Conservation (phyloP, 176 grass and related monocot genomes). For the Lolium perenne region DNA sequence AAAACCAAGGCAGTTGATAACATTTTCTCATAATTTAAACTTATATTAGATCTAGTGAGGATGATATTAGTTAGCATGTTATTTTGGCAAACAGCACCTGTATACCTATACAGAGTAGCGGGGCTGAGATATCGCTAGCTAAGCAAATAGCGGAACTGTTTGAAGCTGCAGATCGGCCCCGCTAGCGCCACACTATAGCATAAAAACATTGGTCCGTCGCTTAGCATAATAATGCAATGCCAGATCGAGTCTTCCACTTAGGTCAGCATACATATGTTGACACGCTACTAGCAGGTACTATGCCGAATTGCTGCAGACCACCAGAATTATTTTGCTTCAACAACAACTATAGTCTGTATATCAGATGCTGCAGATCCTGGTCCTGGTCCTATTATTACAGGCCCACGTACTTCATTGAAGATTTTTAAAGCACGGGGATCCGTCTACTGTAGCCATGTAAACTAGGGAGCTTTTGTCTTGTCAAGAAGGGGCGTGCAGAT, state of each 20-base stretch:
- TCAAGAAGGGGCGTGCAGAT: slow-evolving; percentile 15
- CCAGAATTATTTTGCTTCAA: background rate
- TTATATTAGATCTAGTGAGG: background rate
- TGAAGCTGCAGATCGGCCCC: background rate
- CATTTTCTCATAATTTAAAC: background rate
- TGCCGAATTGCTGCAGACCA: background rate
- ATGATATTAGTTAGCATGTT: background rate
- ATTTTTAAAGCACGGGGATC: background rate
- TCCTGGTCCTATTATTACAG: slow-evolving; percentile 3
- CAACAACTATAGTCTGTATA: slow-evolving; percentile 3
- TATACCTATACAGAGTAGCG: background rate
- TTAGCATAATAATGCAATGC: background rate
- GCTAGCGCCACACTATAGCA: slow-evolving; percentile 10
- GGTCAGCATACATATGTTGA: background rate
- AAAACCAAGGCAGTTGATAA: background rate
- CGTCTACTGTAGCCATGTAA: background rate
- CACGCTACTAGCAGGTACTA: background rate
- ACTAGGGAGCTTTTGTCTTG: slow-evolving; percentile 4
- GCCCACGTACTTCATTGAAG: background rate
- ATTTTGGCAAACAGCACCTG: background rate
- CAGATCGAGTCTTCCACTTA: background rate
- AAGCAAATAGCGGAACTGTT: background rate
- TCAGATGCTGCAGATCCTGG: background rate
- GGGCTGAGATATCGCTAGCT: no score
- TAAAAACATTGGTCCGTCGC: background rate